phyloP scores from a whole-genome alignment of 169 alveolate genomes.

The Amoebophrya sp. region DNA sequence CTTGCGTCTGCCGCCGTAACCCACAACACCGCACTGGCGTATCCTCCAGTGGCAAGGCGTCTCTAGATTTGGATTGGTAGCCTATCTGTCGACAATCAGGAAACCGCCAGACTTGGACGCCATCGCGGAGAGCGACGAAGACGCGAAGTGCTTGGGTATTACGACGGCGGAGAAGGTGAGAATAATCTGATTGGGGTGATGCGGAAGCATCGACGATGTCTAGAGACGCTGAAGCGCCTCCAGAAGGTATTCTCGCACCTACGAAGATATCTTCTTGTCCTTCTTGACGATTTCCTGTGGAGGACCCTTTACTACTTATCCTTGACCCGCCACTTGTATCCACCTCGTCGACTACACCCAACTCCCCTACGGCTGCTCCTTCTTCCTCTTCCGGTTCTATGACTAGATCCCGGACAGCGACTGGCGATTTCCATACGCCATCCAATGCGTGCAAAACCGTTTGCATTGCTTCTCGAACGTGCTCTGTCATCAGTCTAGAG shows the following conservation, averaged over 20 bases:
- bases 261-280: no score
- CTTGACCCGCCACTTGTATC: no score
- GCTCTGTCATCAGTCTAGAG: neutral
- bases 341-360: no score
- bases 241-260: no score
- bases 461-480: neutral
- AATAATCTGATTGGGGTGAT: no score
- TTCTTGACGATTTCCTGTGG: no score
- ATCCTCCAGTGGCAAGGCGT: neutral
- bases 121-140: neutral
- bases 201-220: no score
- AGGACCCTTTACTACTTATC: no score
- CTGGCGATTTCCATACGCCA: neutral
- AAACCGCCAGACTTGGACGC: neutral
- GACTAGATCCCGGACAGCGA: neutral
- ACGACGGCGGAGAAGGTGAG: no score
- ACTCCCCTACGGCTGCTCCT: no score
- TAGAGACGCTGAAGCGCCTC: no score
- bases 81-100: neutral
- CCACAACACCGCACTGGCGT: neutral
- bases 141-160: no score
- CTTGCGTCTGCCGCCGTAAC: neutral
- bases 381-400: neutral
- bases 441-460: neutral
- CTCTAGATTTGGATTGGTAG: neutral